Percentiles rank a stretch among this genome's conserved stretches.
These are phyloP conservation scores for Populus deltoides DNA, from an alignment of 345 rosid genomes.

Conservation along the genomic window DNA sequence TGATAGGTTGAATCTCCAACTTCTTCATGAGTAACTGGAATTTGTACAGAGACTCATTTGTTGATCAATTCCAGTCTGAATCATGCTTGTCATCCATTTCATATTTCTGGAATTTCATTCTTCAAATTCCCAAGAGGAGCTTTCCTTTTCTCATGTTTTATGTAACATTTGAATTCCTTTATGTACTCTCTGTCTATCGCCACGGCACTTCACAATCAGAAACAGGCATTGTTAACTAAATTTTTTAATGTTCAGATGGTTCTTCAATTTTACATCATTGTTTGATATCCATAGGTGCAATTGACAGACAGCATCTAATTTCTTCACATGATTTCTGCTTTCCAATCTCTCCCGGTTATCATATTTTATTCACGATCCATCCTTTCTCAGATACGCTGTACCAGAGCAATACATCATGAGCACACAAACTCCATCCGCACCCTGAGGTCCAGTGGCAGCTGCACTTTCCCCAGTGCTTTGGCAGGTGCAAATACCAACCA, in stretches of 20 bases:
- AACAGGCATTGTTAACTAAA: background rate
- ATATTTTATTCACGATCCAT: background rate
- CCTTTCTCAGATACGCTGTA: slow-evolving; percentile 69
- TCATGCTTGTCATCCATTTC: background rate
- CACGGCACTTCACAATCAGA: background rate
- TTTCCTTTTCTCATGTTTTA: background rate
- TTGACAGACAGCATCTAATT: background rate
- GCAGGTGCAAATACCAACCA: slow-evolving; percentile 58
- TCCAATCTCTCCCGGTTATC: background rate
- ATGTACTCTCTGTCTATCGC: background rate
- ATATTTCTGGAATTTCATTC: background rate
- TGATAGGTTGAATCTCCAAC: background rate
- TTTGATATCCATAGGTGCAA: background rate
- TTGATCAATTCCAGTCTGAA: background rate
- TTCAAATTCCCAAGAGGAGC: background rate
- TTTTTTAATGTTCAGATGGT: background rate
- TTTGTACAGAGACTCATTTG: background rate
- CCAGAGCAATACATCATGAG: slow-evolving; percentile 99
- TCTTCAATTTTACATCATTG: background rate
- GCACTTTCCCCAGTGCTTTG: slow-evolving; percentile 94
- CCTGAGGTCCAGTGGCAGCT: slow-evolving; percentile 94
- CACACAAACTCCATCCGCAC: slow-evolving; percentile 98
- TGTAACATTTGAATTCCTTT: background rate
- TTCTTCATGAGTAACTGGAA: background rate
- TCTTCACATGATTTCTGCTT: background rate